Evolutionary conservation across 2,329 filamentous ascomycete genomes (phyloP).

Genomic region (Rhynchosporium graminicola): DNA sequence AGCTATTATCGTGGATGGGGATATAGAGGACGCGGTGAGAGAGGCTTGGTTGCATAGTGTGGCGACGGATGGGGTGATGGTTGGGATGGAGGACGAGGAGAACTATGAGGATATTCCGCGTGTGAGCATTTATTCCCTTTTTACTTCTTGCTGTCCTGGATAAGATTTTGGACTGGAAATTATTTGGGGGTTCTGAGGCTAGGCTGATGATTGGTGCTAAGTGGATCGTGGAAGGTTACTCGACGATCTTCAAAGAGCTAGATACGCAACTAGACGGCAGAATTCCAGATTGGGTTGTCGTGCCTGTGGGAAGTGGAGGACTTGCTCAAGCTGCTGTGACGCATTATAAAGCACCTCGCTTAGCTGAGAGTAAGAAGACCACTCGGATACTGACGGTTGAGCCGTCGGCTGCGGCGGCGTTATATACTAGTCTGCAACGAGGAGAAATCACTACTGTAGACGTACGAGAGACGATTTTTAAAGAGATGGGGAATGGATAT

Average conservation of each 20-base stretch:
- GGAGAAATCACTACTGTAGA: background rate
- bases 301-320: constrained; percentile 2
- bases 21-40: constrained; percentile 2
- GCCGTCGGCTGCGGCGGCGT: background rate
- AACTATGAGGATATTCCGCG: constrained; percentile 15
- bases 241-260: constrained; percentile 13
- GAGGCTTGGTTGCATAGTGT: constrained; percentile 15
- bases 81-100: constrained; percentile 11
- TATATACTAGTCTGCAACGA: background rate
- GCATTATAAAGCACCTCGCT: constrained; percentile 12
- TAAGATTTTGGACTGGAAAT: background rate
- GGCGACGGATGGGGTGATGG: constrained; percentile 11
- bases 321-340: constrained; percentile 13
- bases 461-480: background rate
- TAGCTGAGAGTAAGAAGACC: background rate
- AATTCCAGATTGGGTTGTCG: constrained; percentile 1
- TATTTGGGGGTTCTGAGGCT: background rate
- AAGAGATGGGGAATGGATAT: background rate
- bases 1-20: background rate
- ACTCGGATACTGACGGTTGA: constrained; percentile 9
- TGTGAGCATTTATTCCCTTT: background rate
- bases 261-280: background rate
- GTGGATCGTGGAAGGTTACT: constrained; percentile 14
- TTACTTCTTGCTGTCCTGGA: background rate
- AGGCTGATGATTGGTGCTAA: background rate